Evolutionary conservation across 1,139 yeast genomes (phyloP).

Genomic region (Yamadazyma jaroonii): DNA sequence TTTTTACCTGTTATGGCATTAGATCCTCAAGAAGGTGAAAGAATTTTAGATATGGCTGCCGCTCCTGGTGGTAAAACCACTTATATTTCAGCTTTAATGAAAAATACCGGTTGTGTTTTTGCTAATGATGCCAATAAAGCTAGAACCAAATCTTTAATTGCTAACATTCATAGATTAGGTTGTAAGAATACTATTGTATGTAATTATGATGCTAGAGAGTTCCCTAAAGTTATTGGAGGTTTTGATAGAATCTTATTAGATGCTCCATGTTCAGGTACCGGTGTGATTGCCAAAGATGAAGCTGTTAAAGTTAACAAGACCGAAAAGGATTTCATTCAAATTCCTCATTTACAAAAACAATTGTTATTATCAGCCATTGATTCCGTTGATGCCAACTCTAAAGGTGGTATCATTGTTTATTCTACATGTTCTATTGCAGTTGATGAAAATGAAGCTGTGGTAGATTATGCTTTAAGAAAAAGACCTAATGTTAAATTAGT

Average conservation of each 20-base stretch:
- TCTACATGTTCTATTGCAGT: conserved; percentile 98
- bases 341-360: conserved; percentile 96
- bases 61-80: conserved; percentile 99
- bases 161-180: conserved; percentile 95
- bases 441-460: conserved; percentile 97
- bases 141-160: conserved; percentile 93
- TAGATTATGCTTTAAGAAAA: conserved; percentile 94
- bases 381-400: conserved; percentile 88
- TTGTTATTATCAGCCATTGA: conserved; percentile 91
- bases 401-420: conserved; percentile 90
- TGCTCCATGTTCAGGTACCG: conserved; percentile 99
- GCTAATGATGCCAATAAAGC: conserved; percentile 97
- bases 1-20: conserved; percentile 97
- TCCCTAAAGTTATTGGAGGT: conserved; percentile 97
- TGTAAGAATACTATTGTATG: conserved; percentile 96
- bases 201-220: conserved; percentile 97
- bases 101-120: conserved; percentile 94
- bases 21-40: conserved; percentile 93
- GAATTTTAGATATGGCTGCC: conserved; percentile 97
- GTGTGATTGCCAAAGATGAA: conserved; percentile 97
- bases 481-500: conserved; percentile 96
- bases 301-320: conserved; percentile 91
- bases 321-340: conserved; percentile 93
- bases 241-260: conserved; percentile 92
- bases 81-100: conserved; percentile 93